A percentile compares a stretch with the other conserved stretches of the same genome.
Evolutionary conservation across 2,329 filamentous ascomycete species (phyloP).

Genomic region (Pestalotiopsis sp.): DNA sequence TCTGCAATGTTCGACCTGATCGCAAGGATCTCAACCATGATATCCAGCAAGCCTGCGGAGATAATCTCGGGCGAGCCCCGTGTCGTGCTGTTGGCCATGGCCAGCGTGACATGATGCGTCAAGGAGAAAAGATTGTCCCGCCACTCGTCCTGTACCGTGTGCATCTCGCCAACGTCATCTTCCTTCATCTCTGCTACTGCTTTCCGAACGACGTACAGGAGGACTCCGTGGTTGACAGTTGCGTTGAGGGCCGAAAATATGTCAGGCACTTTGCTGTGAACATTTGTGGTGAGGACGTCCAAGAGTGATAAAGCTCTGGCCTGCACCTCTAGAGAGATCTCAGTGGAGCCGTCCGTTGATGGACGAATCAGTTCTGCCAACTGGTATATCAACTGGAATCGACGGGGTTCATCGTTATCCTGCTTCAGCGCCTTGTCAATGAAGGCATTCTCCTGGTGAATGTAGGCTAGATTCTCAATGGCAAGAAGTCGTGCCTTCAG

Average conservation of each 20-base stretch:
- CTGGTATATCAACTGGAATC: constrained; percentile 89
- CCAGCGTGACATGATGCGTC: constrained; percentile 77
- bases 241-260: constrained; percentile 90
- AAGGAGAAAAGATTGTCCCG: constrained; percentile 88
- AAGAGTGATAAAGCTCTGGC: constrained; percentile 80
- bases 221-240: constrained; percentile 92
- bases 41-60: constrained; percentile 84
- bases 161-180: constrained; percentile 59
- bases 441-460: constrained; percentile 82
- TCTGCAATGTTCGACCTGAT: constrained; percentile 82
- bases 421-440: constrained; percentile 83
- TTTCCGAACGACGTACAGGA: constrained; percentile 91
- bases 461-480: constrained; percentile 88
- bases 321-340: constrained; percentile 77
- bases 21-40: constrained; percentile 85
- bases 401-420: constrained; percentile 86
- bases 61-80: constrained; percentile 69
- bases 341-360: constrained; percentile 67
- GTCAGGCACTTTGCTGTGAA: constrained; percentile 76
- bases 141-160: constrained; percentile 81
- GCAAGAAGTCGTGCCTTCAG: constrained; percentile 83
- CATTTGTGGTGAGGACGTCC: constrained; percentile 77
- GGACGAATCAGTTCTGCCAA: constrained; percentile 90
- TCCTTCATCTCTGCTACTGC: constrained; percentile 80
- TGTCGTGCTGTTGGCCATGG: constrained; percentile 54